Conservation (phyloP, 140 eudicot genomes). For the Flaveria floridana region DNA sequence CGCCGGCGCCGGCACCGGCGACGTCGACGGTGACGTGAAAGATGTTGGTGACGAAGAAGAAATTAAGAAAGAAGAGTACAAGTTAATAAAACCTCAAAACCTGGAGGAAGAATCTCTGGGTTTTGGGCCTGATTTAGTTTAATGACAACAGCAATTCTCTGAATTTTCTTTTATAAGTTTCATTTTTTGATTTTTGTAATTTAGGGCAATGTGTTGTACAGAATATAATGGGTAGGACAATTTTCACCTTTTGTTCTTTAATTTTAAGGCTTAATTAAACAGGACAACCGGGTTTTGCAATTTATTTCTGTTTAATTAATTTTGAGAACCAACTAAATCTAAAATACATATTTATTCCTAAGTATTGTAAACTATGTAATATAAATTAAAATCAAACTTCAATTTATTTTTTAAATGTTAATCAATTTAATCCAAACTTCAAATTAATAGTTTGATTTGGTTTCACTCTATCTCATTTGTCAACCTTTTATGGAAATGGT, state of each 20-base stretch:
- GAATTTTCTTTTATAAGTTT: conserved; percentile 18
- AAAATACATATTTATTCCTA: no score
- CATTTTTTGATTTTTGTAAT: conserved; percentile 30
- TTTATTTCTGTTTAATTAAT: not conserved
- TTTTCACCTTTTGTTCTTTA: conserved; percentile 15
- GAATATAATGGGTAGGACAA: conserved; percentile 27
- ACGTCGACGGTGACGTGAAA: not conserved
- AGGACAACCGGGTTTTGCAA: conserved; percentile 22
- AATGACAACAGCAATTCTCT: conserved; percentile 21
- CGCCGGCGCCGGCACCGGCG: conserved; percentile 8
- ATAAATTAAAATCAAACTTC: no score
- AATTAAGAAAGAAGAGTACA: conserved; percentile 35
- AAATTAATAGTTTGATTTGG: no score
- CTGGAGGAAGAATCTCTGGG: conserved; percentile 43
- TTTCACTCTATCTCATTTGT: no score
- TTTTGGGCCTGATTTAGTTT: conserved; percentile 37
- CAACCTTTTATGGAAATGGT: no score
- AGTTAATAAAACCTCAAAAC: conserved; percentile 40
- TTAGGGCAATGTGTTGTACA: conserved; percentile 33
- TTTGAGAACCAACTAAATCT: no score
- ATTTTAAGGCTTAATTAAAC: conserved; percentile 14
- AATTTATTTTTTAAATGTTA: no score
- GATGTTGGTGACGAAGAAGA: conserved; percentile 35
- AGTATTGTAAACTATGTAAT: no score
- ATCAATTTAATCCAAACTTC: no score